phyloP scores from a whole-genome alignment of 768 basidiomycete genomes.

The Hygrophorus pudorinus region DNA sequence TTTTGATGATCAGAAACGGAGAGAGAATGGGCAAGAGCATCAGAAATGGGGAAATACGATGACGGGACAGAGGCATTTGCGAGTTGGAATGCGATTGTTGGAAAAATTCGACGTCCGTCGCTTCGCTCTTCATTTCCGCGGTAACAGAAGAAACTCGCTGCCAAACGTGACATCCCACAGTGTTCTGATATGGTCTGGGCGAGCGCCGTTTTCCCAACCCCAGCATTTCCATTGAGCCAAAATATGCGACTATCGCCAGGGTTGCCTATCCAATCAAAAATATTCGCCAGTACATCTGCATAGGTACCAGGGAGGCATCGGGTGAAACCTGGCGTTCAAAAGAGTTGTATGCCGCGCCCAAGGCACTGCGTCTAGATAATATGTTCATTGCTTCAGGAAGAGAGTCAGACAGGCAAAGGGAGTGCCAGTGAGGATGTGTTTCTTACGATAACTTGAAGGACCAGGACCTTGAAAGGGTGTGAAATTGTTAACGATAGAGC shows the following conservation, averaged over 20 bases:
- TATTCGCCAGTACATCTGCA: too few species aligned
- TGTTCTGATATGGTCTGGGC: not conserved
- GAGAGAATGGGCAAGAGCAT: not conserved
- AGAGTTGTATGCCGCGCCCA: too few species aligned
- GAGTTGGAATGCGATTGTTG: not conserved
- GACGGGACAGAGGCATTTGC: not conserved
- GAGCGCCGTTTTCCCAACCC: not conserved
- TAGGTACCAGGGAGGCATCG: too few species aligned
- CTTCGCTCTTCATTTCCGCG: not conserved
- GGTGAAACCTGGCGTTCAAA: too few species aligned
- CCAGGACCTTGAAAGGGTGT: too few species aligned
- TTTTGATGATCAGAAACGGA: too few species aligned
- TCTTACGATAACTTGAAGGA: too few species aligned
- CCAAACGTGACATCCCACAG: not conserved
- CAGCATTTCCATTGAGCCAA: not conserved
- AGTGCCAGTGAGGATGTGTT: too few species aligned
- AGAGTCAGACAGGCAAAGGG: too few species aligned
- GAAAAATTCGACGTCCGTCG: not conserved
- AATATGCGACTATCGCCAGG: not conserved
- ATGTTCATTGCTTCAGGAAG: too few species aligned
- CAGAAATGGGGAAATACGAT: not conserved
- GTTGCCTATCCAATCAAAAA: not conserved
- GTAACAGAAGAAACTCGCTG: not conserved
- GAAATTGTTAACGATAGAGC: too few species aligned
- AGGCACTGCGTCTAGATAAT: too few species aligned